Evolutionary conservation across 495 filamentous ascomycete species (phyloP).

Genomic region (Terfezia claveryi): DNA sequence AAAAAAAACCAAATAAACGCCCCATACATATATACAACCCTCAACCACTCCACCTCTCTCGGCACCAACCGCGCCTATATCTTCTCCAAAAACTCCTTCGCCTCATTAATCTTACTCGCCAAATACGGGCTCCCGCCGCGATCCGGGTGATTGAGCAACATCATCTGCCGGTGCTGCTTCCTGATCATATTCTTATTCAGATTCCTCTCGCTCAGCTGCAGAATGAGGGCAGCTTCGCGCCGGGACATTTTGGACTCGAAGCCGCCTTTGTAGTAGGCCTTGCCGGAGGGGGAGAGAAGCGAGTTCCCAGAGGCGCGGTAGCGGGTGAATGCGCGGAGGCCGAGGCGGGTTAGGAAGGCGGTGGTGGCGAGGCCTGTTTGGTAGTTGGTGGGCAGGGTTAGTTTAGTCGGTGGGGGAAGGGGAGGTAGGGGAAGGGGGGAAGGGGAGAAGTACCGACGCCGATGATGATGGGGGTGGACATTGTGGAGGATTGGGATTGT

Average conservation of each 20-base stretch:
- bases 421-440: not conserved
- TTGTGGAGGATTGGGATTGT: slow-evolving; percentile 20
- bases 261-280: slow-evolving; percentile 88
- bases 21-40: not conserved
- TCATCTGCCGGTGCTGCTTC: slow-evolving; percentile 87
- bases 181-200: slow-evolving; percentile 79
- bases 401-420: not conserved
- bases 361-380: slow-evolving; percentile 26
- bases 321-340: slow-evolving; percentile 64
- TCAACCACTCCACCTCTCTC: not conserved
- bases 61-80: not conserved
- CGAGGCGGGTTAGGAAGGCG: slow-evolving; percentile 79
- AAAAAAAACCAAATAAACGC: too few relatives aligned
- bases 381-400: not conserved
- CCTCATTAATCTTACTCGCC: slow-evolving; percentile 93
- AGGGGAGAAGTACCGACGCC: slow-evolving; percentile 25
- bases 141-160: slow-evolving; percentile 96
- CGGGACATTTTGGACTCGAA: slow-evolving; percentile 88
- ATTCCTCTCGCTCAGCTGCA: slow-evolving; percentile 73
- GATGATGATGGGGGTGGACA: slow-evolving; percentile 54
- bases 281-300: slow-evolving; percentile 38
- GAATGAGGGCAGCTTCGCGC: slow-evolving; percentile 72
- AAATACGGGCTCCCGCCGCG: slow-evolving; percentile 90
- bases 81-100: slow-evolving; percentile 91
- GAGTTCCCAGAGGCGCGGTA: slow-evolving; percentile 35